Conservation (phyloP, 1,139 yeast genomes). For the Torulaspora pretoriensis region DNA sequence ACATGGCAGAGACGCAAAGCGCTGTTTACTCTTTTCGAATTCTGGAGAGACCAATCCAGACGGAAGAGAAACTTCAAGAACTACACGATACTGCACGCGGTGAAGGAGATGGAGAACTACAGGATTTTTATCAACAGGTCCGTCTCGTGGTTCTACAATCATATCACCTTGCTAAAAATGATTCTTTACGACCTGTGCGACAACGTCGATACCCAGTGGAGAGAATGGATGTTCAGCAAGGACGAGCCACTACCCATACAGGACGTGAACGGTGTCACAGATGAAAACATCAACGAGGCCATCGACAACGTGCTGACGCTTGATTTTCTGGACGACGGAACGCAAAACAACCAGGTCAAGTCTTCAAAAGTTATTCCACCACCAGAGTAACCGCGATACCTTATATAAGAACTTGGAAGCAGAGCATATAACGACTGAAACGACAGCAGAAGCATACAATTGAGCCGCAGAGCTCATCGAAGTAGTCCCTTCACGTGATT, state of each 20-base stretch:
- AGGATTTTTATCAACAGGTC: slow-evolving; percentile 35
- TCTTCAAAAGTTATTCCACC: slow-evolving; percentile 23
- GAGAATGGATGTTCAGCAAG: slow-evolving; percentile 36
- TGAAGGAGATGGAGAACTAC: slow-evolving; percentile 37
- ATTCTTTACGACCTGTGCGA: slow-evolving; percentile 36
- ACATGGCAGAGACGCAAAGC: slow-evolving; percentile 38
- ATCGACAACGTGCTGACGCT: slow-evolving; percentile 31
- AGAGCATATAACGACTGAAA: slow-evolving; percentile 5
- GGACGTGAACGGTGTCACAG: slow-evolving; percentile 23
- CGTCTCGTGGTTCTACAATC: slow-evolving; percentile 38
- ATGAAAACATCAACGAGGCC: slow-evolving; percentile 29
- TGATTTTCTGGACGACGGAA: slow-evolving; percentile 33
- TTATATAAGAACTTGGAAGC: background rate
- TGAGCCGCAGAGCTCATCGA: background rate
- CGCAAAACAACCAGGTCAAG: slow-evolving; percentile 28
- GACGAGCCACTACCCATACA: slow-evolving; percentile 25
- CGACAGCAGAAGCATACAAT: background rate
- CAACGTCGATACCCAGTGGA: slow-evolving; percentile 33
- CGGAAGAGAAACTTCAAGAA: slow-evolving; percentile 31
- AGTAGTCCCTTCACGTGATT: slow-evolving; percentile 4
- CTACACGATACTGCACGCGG: slow-evolving; percentile 35
- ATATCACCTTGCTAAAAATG: slow-evolving; percentile 35
- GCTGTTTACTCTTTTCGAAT: slow-evolving; percentile 34
- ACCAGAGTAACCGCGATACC: slow-evolving; percentile 1
- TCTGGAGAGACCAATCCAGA: slow-evolving; percentile 37